Conservation (phyloP, 768 basidiomycete genomes). For the Suillus discolor region DNA sequence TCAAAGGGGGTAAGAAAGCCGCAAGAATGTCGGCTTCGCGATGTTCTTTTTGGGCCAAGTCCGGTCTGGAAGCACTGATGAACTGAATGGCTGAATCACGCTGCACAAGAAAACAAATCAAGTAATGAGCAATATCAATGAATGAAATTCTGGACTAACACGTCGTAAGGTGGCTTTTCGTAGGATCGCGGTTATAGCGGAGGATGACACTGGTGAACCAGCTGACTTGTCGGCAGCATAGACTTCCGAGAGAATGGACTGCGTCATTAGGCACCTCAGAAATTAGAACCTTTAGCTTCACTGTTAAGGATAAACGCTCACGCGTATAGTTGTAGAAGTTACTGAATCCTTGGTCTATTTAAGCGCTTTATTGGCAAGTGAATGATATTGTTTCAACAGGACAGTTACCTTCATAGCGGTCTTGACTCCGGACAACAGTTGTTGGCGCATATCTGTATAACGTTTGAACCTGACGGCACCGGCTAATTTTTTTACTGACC, state of each 20-base stretch:
- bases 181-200: slow-evolving; percentile 53
- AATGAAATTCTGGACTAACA: slow-evolving; percentile 42
- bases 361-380: background rate
- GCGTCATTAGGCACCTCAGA: background rate
- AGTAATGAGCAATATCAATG: background rate
- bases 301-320: slow-evolving; percentile 32
- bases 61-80: slow-evolving; percentile 55
- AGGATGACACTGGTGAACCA: slow-evolving; percentile 44
- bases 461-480: slow-evolving; percentile 2
- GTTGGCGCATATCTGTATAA: slow-evolving; percentile 52
- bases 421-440: slow-evolving; percentile 58
- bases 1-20: slow-evolving; percentile 59
- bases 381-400: background rate
- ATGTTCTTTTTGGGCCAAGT: slow-evolving; percentile 65
- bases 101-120: slow-evolving; percentile 37
- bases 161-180: slow-evolving; percentile 60
- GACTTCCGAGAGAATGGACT: slow-evolving; percentile 74
- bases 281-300: background rate
- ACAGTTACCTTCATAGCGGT: slow-evolving; percentile 67
- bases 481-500: background rate
- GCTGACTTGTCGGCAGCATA: slow-evolving; percentile 65
- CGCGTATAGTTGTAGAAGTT: slow-evolving; percentile 59
- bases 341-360: slow-evolving; percentile 56
- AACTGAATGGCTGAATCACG: slow-evolving; percentile 62
- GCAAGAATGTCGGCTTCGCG: slow-evolving; percentile 58